Base-by-base conservation (phyloP, 2,329 filamentous ascomycete species). In the Calonectria henricotiae region DNA sequence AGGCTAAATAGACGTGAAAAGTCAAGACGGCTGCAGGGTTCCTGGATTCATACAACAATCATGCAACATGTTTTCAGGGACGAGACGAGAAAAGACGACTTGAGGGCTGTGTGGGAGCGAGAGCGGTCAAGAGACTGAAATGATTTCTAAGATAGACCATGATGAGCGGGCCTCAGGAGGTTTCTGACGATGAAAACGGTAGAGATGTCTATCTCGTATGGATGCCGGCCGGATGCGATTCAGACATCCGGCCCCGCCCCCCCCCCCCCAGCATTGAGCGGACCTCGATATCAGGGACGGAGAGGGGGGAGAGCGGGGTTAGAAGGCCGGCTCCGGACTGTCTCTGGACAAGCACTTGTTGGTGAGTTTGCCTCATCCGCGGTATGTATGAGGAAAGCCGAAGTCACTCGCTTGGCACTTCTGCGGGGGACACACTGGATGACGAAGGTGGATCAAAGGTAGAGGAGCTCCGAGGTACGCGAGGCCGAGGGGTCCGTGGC, bases 401-500 rank as follows among this genome's bases (percentile, higher is more conserved):
- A 60, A 49, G 63, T 47, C 51, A 55, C 35, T 54, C 49, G 30
- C 27, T 49, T 51, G 13, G 37, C 46, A 55, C 11, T 13, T 20
- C 9, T 46, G 58, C 37, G 58, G 41, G 43, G 47, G 60, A 54
- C 12, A 35, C 43, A 43, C 35, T 63, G 63, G 49, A 43, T 55
- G 51, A 61, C 15, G 44, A 46, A 37, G 12, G 51, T 64, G 61
- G 54, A 62, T 49, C 62, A 37, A 37, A 41, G n/a, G 43, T 30
- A 60, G 41, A 39, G 46, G 37, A 49, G 62, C 62, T 64, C 39
- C 13, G 49, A 41, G 20, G 44, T 27, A 51, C 32, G 35, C 51
- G 51, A 43, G 62, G 41, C 27, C 17, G 25, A 41, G 32, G 20
- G 54, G 44, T 25, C 32, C 44, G n/a, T 43, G 54, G n/a, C 43